A percentile compares a stretch with the other conserved stretches of the same genome.
phyloP scores from a whole-genome alignment of 2,329 filamentous ascomycete species.

The Elsinoe perseae region DNA sequence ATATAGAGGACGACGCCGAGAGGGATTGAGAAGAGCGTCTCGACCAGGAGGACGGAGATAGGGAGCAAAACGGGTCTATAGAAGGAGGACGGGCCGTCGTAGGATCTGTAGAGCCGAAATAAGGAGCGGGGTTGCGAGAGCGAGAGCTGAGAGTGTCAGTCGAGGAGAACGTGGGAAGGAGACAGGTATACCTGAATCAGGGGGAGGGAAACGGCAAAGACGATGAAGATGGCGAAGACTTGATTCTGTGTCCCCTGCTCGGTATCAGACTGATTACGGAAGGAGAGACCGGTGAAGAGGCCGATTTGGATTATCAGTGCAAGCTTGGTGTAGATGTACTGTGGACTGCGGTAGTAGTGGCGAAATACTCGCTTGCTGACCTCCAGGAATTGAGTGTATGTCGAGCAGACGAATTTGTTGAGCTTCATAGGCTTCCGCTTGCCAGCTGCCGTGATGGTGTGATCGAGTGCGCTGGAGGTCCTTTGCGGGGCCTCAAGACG shows the following conservation, averaged over 20 bases:
- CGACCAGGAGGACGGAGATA: neutral
- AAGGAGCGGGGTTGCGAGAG: too few species aligned
- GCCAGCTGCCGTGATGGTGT: neutral
- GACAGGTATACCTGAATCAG: neutral
- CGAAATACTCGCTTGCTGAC: neutral
- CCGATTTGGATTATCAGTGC: slow-evolving; percentile 12
- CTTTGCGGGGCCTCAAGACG: neutral
- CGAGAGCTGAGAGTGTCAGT: too few species aligned
- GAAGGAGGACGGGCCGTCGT: too few species aligned
- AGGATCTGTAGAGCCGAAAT: too few species aligned
- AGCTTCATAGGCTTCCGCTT: neutral
- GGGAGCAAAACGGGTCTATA: neutral
- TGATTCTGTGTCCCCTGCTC: neutral
- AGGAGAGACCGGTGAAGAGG: slow-evolving; percentile 17
- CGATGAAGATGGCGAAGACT: neutral
- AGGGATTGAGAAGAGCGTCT: too few species aligned
- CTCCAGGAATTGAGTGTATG: neutral
- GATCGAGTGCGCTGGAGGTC: neutral
- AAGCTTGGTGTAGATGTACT: neutral
- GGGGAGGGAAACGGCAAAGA: neutral
- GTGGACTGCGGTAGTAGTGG: neutral
- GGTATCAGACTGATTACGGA: neutral
- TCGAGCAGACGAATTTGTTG: neutral
- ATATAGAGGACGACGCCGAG: too few species aligned
- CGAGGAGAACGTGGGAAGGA: neutral